These are phyloP conservation scores for Jackrogersella multiformis DNA, from an alignment of 495 filamentous ascomycete genomes.

Conservation along the genomic window DNA sequence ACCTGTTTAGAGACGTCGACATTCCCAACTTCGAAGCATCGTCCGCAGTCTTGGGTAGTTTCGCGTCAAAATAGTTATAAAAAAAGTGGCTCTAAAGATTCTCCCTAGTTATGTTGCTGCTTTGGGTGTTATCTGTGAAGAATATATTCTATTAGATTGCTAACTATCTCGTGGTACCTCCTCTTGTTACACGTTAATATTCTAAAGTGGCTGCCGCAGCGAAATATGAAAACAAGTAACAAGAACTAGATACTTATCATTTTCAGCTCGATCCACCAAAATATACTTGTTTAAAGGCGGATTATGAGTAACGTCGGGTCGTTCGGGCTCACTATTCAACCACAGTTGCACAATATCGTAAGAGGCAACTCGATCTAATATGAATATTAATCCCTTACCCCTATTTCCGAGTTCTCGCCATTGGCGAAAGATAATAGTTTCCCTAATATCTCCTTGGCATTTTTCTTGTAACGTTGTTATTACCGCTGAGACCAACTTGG, in stretches of 20 bases:
- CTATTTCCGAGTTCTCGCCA: slow-evolving; percentile 9
- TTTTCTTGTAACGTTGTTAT: slow-evolving; percentile 1
- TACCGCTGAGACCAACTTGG: slow-evolving; percentile 4
- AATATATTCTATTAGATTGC: neutral
- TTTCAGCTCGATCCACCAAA: neutral
- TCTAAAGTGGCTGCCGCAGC: neutral
- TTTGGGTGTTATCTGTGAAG: neutral
- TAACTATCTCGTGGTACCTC: neutral
- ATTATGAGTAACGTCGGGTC: neutral
- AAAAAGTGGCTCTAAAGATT: slow-evolving; percentile 2
- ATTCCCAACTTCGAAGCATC: slow-evolving; percentile 6
- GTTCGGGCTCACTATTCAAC: slow-evolving; percentile 1
- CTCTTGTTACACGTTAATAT: neutral
- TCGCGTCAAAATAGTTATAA: neutral
- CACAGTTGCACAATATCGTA: slow-evolving; percentile 5
- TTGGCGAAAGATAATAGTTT: slow-evolving; percentile 14
- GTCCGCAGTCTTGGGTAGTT: neutral
- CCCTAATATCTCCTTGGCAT: slow-evolving; percentile 7
- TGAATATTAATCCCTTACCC: neutral
- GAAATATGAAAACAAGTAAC: neutral
- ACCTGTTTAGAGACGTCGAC: slow-evolving; percentile 13
- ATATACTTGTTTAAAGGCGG: neutral
- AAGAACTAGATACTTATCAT: neutral
- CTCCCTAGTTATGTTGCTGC: neutral
- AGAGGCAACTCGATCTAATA: slow-evolving; percentile 4